Conservation (phyloP, 768 basidiomycete genomes). For the Lactarius indigo region DNA sequence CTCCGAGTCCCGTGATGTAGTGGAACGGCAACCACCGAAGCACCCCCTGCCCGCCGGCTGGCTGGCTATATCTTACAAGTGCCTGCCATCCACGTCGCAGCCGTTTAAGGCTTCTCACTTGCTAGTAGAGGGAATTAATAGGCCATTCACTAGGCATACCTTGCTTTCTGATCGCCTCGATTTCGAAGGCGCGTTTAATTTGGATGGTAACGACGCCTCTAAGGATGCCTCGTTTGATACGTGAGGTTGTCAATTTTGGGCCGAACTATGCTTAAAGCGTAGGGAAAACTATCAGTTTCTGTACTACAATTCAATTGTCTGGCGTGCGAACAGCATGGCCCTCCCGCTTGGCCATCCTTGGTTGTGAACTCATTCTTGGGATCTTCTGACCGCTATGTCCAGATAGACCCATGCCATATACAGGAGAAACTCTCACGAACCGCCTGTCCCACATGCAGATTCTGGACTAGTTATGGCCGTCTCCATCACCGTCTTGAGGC, state of each 20-base stretch:
- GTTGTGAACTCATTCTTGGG: neutral
- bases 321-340: neutral
- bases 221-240: neutral
- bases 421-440: neutral
- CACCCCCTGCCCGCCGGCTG: neutral
- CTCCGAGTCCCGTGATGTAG: neutral
- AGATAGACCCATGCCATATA: neutral
- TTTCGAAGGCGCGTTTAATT: neutral
- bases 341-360: neutral
- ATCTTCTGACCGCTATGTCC: neutral
- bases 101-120: conserved; percentile 1
- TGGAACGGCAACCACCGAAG: conserved; percentile 12
- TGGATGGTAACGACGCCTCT: neutral
- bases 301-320: neutral
- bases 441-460: neutral
- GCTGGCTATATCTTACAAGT: neutral
- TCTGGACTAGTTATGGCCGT: neutral
- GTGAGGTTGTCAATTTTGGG: neutral
- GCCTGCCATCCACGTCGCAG: neutral
- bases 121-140: neutral
- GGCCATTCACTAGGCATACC: neutral
- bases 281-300: neutral
- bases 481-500: neutral
- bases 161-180: conserved; percentile 1
- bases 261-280: neutral